A percentile compares a stretch with the other conserved stretches of the same genome.
phyloP scores from a whole-genome alignment of 164 flowering plant species.

The Umbilicus rupestris region DNA sequence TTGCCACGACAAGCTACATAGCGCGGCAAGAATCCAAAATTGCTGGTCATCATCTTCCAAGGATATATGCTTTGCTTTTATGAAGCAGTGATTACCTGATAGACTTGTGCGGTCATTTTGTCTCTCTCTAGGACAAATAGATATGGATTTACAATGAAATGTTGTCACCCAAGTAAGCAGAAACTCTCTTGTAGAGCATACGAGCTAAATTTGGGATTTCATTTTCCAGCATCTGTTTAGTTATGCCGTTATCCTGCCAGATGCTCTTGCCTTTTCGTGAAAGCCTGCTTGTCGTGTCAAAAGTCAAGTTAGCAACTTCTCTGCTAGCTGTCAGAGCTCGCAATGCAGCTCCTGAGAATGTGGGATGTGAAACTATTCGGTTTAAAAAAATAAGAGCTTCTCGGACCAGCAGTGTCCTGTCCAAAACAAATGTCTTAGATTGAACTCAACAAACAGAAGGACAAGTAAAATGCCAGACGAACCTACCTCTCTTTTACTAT shows the following conservation, averaged over 20 bases:
- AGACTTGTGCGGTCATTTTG: not conserved
- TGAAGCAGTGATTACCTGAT: not conserved
- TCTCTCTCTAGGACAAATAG: not conserved
- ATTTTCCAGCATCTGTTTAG: constrained; percentile 28
- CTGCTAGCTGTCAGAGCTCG: constrained; percentile 45
- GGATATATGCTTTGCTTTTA: not conserved
- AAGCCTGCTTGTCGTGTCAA: constrained; percentile 53
- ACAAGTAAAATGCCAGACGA: not conserved
- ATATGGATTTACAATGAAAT: constrained; percentile 10
- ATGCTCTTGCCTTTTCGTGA: constrained; percentile 22
- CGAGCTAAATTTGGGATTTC: constrained; percentile 58
- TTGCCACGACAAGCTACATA: not conserved
- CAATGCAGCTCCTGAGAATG: constrained; percentile 40
- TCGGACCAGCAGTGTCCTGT: constrained; percentile 63
- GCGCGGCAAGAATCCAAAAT: not conserved
- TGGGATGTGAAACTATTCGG: constrained; percentile 60
- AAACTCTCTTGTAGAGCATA: constrained; percentile 48
- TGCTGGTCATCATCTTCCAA: not conserved
- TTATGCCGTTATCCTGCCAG: constrained; percentile 20
- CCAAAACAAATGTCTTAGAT: constrained; percentile 7
- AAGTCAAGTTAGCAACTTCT: constrained; percentile 52
- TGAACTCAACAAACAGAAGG: not conserved
- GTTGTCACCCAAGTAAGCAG: constrained; percentile 39
- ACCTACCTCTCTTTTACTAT: constrained; percentile 53
- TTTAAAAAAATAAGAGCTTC: constrained; percentile 78